A percentile compares a stretch with the other conserved stretches of the same genome.
Evolutionary conservation across 208 protist genomes (phyloP).

Genomic region (Acanthamoeba royreba): DNA sequence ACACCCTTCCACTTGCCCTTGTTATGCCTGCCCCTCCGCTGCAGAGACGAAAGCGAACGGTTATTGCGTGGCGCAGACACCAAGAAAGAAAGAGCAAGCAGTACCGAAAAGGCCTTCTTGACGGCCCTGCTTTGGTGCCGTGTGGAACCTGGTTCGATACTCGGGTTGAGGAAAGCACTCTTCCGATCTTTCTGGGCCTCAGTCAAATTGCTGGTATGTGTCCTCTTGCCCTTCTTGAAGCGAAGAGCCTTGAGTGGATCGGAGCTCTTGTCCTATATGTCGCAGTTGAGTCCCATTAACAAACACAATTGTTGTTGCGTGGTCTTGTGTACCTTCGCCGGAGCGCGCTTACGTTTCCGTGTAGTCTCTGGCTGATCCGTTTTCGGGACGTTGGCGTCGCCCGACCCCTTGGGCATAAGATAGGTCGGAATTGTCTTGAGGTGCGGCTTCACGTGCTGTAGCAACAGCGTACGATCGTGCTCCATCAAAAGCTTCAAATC

Average conservation of each 20-base stretch:
- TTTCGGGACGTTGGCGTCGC: background rate
- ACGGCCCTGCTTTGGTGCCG: background rate
- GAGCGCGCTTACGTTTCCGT: background rate
- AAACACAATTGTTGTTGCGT: no score
- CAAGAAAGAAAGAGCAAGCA: background rate
- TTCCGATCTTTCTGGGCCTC: background rate
- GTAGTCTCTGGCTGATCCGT: background rate
- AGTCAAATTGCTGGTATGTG: background rate
- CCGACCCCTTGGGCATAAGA: background rate
- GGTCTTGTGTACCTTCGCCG: background rate
- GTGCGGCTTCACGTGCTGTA: background rate
- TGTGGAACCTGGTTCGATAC: background rate
- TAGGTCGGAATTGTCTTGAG: constrained; percentile 30
- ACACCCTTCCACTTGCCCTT: constrained; percentile 23
- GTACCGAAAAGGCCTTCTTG: background rate
- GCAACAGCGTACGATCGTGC: constrained; percentile 40
- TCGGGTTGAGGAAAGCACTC: background rate
- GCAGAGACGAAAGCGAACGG: background rate
- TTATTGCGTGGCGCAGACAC: no score
- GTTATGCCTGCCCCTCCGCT: background rate
- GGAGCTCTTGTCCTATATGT: background rate
- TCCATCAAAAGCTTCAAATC: constrained; percentile 30
- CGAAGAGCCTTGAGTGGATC: background rate
- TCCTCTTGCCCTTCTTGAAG: background rate
- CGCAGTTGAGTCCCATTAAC: no score